Conservation (phyloP, 148 eudicot species). For the Nepenthes mirabilis region DNA sequence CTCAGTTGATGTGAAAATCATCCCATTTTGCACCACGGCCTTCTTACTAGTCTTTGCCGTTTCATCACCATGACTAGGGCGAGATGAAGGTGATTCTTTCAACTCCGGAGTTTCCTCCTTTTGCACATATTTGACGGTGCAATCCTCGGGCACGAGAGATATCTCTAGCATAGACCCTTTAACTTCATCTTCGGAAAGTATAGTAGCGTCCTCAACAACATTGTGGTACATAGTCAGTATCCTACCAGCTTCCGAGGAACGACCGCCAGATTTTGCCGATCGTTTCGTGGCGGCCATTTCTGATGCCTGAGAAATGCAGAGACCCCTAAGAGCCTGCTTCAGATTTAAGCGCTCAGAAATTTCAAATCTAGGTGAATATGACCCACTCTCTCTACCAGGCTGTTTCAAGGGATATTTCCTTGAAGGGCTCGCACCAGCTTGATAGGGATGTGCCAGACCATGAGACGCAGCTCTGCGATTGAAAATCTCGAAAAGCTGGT, state of each 20-base stretch:
- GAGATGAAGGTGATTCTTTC: conserved; percentile 4
- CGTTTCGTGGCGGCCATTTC: conserved; percentile 91
- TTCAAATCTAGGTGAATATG: conserved; percentile 55
- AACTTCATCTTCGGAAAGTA: conserved; percentile 18
- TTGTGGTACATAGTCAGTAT: conserved; percentile 43
- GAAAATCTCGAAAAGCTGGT: conserved; percentile 78
- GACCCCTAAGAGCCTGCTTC: conserved; percentile 88
- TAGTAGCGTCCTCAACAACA: conserved; percentile 42
- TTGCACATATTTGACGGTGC: not conserved
- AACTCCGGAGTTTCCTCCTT: not conserved
- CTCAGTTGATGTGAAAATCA: not conserved
- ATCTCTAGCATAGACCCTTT: conserved; percentile 28
- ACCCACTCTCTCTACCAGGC: conserved; percentile 37
- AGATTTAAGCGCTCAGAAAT: conserved; percentile 77
- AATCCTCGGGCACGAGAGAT: conserved; percentile 38
- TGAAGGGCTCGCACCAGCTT: conserved; percentile 17
- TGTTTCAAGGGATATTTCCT: conserved; percentile 53
- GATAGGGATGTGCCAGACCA: conserved; percentile 25
- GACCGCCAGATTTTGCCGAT: conserved; percentile 34
- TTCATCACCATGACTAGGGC: not conserved
- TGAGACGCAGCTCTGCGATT: conserved; percentile 53
- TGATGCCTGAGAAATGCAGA: conserved; percentile 95
- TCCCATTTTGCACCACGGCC: not conserved
- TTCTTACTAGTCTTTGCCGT: not conserved
- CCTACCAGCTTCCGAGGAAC: conserved; percentile 60